Evolutionary conservation across 2,329 filamentous ascomycete genomes (phyloP).

Genomic region (Cordyceps farinosa): DNA sequence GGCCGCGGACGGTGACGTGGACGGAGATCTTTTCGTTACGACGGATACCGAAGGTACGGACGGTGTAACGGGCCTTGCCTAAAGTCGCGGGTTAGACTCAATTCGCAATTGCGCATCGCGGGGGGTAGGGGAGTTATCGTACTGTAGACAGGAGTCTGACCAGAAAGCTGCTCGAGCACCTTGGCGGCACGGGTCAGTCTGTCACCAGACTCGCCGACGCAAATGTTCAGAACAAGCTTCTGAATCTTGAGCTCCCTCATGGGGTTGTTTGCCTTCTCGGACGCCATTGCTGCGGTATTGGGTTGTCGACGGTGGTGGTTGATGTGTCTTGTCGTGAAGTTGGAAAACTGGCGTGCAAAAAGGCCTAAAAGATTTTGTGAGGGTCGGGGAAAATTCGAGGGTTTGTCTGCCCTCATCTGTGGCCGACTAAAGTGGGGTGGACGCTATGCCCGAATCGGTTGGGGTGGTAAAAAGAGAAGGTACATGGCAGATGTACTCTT

Average conservation of each 20-base stretch:
- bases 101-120: conserved; percentile 13
- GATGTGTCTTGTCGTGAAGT: conserved; percentile 34
- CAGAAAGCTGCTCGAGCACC: conserved; percentile 98
- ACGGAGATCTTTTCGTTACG: conserved; percentile 99
- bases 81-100: conserved; percentile 22
- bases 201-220: conserved; percentile 99
- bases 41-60: conserved; percentile 99
- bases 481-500: conserved; percentile 33
- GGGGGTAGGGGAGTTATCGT: conserved; percentile 36
- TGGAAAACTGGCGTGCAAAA: conserved; percentile 26
- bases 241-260: conserved; percentile 99
- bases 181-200: conserved; percentile 99
- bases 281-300: conserved; percentile 43
- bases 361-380: conserved; percentile 34
- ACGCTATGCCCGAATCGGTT: conserved; percentile 13
- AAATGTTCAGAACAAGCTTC: conserved; percentile 99
- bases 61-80: conserved; percentile 99
- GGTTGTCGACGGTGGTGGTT: conserved; percentile 30
- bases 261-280: conserved; percentile 92
- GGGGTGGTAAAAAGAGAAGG: conserved; percentile 25
- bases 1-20: conserved; percentile 98
- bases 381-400: conserved; percentile 35
- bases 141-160: conserved; percentile 99
- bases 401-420: conserved; percentile 40
- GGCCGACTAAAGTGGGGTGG: conserved; percentile 24